Percentiles rank a stretch among this genome's conserved stretches.
Evolutionary conservation across 352 stramenopile genomes (phyloP).

Genomic region (Hyphochytrium catenoides): DNA sequence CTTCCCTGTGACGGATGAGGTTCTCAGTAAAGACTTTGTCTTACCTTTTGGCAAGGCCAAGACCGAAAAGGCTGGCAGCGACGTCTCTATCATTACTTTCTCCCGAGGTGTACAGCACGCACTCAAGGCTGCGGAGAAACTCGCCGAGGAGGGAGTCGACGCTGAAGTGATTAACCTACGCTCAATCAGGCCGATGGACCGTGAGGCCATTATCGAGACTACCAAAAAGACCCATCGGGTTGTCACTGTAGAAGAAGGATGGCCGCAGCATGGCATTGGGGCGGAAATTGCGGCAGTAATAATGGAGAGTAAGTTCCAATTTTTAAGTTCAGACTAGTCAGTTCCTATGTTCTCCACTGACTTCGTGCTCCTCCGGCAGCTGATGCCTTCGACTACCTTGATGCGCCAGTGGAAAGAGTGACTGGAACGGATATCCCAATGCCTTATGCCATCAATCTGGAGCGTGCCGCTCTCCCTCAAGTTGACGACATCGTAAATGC

Average conservation of each 20-base stretch:
- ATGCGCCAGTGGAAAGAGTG: slow-evolving; percentile 90
- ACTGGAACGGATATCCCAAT: slow-evolving; percentile 95
- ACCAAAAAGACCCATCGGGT: slow-evolving; percentile 96
- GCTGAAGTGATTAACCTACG: slow-evolving; percentile 82
- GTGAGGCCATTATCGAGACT: slow-evolving; percentile 85
- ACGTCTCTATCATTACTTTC: slow-evolving; percentile 96
- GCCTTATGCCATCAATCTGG: slow-evolving; percentile 91
- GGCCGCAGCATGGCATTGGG: slow-evolving; percentile 86
- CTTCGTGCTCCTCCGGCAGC: no score
- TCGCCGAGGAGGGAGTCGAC: slow-evolving; percentile 82
- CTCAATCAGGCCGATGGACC: slow-evolving; percentile 88
- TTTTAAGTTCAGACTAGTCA: no score
- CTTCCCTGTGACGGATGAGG: slow-evolving; percentile 94
- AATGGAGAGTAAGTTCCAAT: slow-evolving; percentile 58
- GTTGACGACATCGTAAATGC: slow-evolving; percentile 78
- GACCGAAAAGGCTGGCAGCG: slow-evolving; percentile 83
- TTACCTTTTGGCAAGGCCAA: slow-evolving; percentile 97
- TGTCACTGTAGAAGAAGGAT: slow-evolving; percentile 91
- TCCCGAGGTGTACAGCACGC: slow-evolving; percentile 84
- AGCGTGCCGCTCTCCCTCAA: slow-evolving; percentile 80
- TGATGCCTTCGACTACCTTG: slow-evolving; percentile 95
- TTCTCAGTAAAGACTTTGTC: slow-evolving; percentile 87
- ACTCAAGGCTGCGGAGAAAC: slow-evolving; percentile 81
- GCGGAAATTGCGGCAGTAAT: slow-evolving; percentile 92
- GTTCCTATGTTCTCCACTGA: no score